Evolutionary conservation across 257 asterid species (phyloP), one percentile per base, ranked within the genome.

Genomic region (Salvia splendens): DNA sequence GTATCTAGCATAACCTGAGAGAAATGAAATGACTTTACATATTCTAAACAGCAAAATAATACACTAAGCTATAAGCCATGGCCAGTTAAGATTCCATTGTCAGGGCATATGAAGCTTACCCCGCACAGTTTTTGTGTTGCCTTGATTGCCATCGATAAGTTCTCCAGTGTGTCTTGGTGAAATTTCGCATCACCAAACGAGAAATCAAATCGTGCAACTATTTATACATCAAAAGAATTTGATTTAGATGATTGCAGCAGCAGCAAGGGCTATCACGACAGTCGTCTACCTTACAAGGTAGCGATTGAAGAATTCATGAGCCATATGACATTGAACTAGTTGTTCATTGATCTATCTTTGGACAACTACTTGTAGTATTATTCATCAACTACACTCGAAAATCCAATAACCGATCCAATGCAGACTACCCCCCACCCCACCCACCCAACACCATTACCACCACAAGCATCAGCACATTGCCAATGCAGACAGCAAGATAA

Each of bases 151-250:
- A 69, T 71, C 70, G 82, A 81, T 83, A 91, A 75, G 80, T 91
- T 88, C 50, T 83, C 88, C 72, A 88, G 58, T 56, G 96, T 88
- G 75, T 85, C 89, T 75, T 86, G 96, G 79, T 91, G 97, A 70
- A 64, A 91, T 12, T 86, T 84, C 14, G 84, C 79, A 70, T 87
- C 87, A 0, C 97, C 95, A 88, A 89, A 88, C 5, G 97, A 88
- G 79, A 91, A 91, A 79, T 91, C 97, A 67, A 91, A 91, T 46
- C 96, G 80, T 35, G 97, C 97, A 78, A 91, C 96, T 91, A 67
- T 65, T 47, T 14, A 60, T 67, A 17, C 69, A 69, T 58, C 70
- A 33, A 24, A 65, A 5, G 33, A 36, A 5, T 35, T 67, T 56
- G 47, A 9, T 46, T 69, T 55, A 75, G 67, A 61, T 15, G 43